Evolutionary conservation across 192 early-diverging fungal genomes (phyloP), one percentile per base, ranked within the genome.

Genomic region (Backusella psychrophila): DNA sequence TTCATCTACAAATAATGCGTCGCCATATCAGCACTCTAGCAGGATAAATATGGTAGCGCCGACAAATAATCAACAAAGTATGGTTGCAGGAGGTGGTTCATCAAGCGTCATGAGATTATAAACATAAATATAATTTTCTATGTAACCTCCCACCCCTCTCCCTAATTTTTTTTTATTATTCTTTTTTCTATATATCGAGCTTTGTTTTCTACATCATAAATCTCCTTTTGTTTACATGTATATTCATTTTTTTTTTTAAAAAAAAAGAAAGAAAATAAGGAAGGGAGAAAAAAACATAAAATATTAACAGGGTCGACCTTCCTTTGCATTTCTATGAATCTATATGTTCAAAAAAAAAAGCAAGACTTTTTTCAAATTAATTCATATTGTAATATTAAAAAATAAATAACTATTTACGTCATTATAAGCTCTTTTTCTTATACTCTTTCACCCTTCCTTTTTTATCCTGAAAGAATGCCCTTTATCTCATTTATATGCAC

Each of bases 101-200:
- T 26, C 74, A 46, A 65, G 63, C 44, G 65, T 75, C 29, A 34
- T 75, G 31, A 36, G 74, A 65, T 75, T 75, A 31, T 75, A 75
- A 59, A 59, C 56, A 56, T 9, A 59, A 26, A 26, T 3, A 59
- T 26, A 59, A 59, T 59, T 59, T 53, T 26, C 23, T 26, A 59
- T 59, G 53, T 59, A 23, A 59, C 53, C 52, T 44, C 21, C 74
- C n/a, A 7, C 36, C 1, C n/a, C 41, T 68, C 67, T 21, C 66
- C 39, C 42, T 33, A 33, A 33, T 33, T 33, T 38, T 56, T 31
- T 44, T 44, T 34, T 35, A 31, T 29, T 19, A 31, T 29, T 19
- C 49, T 33, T 72, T 46, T 65, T 35, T 72, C 23, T 23, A 38
- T 35, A 12, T 69, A 36, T n/a, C 21, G n/a, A 21, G 34, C 36